A percentile compares a stretch with the other conserved stretches of the same genome.
These are phyloP conservation scores for Trametopsis cervina DNA, from an alignment of 768 basidiomycete species.

Conservation along the genomic window DNA sequence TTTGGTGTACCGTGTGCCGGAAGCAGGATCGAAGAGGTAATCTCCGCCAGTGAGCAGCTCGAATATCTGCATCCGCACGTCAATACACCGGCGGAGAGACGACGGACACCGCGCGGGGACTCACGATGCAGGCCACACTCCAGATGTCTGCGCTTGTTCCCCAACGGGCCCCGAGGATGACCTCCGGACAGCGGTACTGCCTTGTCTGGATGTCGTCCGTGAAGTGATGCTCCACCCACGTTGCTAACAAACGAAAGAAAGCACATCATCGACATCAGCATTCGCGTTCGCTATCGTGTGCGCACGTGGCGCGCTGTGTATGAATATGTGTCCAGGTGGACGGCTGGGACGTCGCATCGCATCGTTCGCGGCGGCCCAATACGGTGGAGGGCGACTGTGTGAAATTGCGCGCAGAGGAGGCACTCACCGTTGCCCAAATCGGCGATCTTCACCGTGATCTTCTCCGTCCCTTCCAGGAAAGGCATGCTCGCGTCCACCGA, in stretches of 20 bases:
- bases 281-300: background rate
- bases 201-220: constrained; percentile 98
- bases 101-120: constrained; percentile 24
- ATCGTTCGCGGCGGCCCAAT: too few species aligned
- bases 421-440: constrained; percentile 89
- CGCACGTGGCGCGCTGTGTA: background rate
- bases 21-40: constrained; percentile 96
- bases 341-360: too few species aligned
- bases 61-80: constrained; percentile 54
- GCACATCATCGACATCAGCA: constrained; percentile 3
- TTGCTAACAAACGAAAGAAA: constrained; percentile 38
- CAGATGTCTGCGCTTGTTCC: constrained; percentile 93
- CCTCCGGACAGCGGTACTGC: constrained; percentile 96
- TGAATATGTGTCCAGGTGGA: background rate
- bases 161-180: constrained; percentile 95
- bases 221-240: constrained; percentile 92
- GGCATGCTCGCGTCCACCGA: constrained; percentile 24
- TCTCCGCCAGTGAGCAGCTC: constrained; percentile 95
- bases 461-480: constrained; percentile 36
- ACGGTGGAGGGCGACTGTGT: too few species aligned
- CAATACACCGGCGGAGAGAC: background rate
- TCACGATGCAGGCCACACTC: constrained; percentile 91
- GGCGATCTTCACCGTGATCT: constrained; percentile 97
- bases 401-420: constrained; percentile 3
- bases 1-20: constrained; percentile 91